Evolutionary conservation across 139 green algal species (phyloP), one percentile per base, ranked within the genome.

Genomic region (Micromonas pusilla): DNA sequence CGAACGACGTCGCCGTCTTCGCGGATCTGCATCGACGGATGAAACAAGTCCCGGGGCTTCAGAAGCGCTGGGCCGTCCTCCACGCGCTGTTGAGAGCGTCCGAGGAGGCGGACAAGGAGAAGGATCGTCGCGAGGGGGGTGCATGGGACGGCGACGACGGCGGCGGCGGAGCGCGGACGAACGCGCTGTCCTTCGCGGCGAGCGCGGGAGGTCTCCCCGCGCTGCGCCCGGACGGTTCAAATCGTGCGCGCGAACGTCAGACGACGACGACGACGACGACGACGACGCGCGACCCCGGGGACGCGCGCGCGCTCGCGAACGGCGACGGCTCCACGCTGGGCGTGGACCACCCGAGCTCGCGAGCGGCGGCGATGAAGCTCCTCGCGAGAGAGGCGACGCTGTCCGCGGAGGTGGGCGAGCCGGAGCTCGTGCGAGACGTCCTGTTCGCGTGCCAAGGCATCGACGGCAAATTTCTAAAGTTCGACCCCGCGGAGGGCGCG

Each of bases 381-480:
- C 38, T 75, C 21, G 37, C 31, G 37, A 36, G 36, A 20, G 68
- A 75, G 5, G 19, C n/a, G 3, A 26, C 3, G 23, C 4, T 1
- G 25, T 32, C 6, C 37, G 37, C n/a, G 2, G 64, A 83, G 73
- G 30, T 81, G 9, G 53, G 53, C 70, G 91, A 97, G 82, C 73
- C 80, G 2, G 60, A 79, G n/a, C 85, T 97, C 26, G 92, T 97
- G n/a, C 78, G 83, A 9, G 93, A 97, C 37, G 82, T 93, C 52
- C 78, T 97, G 65, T 92, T 88, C 60, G 80, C 82, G 2, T 92
- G 86, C 78, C 90, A 94, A 78, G 92, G 88, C 31, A 87, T 95
- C 36, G 80, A 88, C 20, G 91, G 93, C 37, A 62, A 77, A 0
- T 80, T 86, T 75, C 67, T 91, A 32, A 84, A 52, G 20, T 91